These are phyloP conservation scores for Aspergillus neotritici DNA, from an alignment of 2,329 filamentous ascomycete genomes.

Conservation along the genomic window DNA sequence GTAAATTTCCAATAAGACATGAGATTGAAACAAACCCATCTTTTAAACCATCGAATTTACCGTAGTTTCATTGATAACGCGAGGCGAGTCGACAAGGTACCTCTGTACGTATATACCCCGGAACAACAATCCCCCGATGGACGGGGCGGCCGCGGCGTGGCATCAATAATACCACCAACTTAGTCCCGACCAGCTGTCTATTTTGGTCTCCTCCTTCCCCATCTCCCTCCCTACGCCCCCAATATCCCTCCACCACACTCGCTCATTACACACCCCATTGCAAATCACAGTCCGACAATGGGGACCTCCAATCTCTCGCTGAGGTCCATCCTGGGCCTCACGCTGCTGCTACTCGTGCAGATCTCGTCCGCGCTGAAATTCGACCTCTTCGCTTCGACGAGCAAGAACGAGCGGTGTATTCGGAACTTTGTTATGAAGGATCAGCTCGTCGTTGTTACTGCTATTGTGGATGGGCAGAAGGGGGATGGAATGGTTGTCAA, in stretches of 20 bases:
- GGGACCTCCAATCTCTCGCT: conserved; percentile 25
- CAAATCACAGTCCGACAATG: conserved; percentile 24
- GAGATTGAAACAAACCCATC: not conserved
- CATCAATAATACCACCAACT: conserved; percentile 31
- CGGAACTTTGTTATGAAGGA: conserved; percentile 91
- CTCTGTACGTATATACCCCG: conserved; percentile 8
- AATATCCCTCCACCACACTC: conserved; percentile 5
- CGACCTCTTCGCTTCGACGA: conserved; percentile 68
- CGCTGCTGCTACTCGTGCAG: conserved; percentile 32
- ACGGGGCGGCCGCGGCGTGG: conserved; percentile 31
- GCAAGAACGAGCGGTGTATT: conserved; percentile 78
- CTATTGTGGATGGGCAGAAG: conserved; percentile 74
- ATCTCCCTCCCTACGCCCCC: not conserved
- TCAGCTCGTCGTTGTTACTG: conserved; percentile 91
- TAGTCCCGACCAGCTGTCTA: conserved; percentile 18
- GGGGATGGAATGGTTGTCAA: conserved; percentile 92
- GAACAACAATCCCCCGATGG: conserved; percentile 26
- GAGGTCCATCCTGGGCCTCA: conserved; percentile 27
- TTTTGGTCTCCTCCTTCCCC: not conserved
- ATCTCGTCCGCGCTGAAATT: conserved; percentile 73
- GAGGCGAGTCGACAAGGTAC: not conserved
- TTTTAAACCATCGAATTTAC: not conserved
- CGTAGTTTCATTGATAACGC: not conserved
- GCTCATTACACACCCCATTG: conserved; percentile 10
- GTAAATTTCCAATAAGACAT: not conserved